Evolutionary conservation across 2,329 filamentous ascomycete genomes (phyloP), one percentile per base, ranked within the genome.

Genomic region (Cladophialophora yegresii): DNA sequence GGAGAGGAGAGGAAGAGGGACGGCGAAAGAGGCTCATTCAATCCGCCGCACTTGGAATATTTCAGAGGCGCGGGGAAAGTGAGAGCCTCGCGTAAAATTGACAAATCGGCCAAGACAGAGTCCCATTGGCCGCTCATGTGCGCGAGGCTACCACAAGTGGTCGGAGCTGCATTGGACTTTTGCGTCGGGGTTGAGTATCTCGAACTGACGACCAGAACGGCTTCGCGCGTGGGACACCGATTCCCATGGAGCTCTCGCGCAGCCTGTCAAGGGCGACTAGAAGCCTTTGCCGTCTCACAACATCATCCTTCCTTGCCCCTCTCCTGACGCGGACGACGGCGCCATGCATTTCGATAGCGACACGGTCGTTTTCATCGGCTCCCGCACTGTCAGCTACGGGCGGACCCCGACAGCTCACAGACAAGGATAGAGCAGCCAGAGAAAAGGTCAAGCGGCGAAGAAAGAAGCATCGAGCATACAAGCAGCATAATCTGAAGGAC

Each of bases 391-490:
- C 73, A 66, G 72, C 74, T 54, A 4, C 32, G 4, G 57, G 57
- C 13, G 57, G 57, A 9, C 75, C 75, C 66, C 75, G 68, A 36
- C 70, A 76, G 20, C 30, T 54, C 13, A 75, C 57, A 67, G 70
- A 40, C 73, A 79, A 70, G 72, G 72, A 74, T 63, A 78, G 80
- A 69, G 77, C 79, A 68, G 83, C 82, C 71, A 87, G 85, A 78
- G 77, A 79, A 67, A 85, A 85, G 78, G 84, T 83, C 76, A 87
- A 83, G 77, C 81, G 83, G 71, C 78, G 82, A 58, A 84, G 86
- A 73, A 91, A 91, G 78, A 82, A 84, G 10, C 86, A 85, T 67
- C 86, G 85, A 68, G 84, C 86, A 33, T 92, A 87, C 75, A 84
- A 87, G 69, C 81, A 83, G 64, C 83, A 83, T 67, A 82, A 87